These are phyloP conservation scores for Hanseniaspora hatyaiensis DNA, from an alignment of 805 yeast species.

Conservation along the genomic window DNA sequence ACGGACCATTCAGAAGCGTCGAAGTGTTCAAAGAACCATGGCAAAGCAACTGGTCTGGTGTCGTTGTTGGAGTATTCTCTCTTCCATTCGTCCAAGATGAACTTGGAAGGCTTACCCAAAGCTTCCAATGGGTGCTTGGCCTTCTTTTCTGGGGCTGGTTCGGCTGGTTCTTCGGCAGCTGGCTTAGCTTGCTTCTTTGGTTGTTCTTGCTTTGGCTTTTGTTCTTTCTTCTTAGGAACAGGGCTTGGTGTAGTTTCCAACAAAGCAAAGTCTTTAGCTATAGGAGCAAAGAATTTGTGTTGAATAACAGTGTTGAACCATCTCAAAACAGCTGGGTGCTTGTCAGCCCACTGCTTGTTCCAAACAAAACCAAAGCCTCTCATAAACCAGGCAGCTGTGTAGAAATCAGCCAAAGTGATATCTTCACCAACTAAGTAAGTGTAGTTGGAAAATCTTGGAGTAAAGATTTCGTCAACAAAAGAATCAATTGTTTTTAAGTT, in stretches of 20 bases:
- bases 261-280: conserved; percentile 43
- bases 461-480: conserved; percentile 35
- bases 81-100: conserved; percentile 78
- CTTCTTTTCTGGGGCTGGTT: too few species aligned
- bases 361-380: conserved; percentile 37
- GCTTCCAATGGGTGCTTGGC: conserved; percentile 82
- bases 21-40: conserved; percentile 94
- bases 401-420: conserved; percentile 33
- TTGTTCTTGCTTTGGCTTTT: conserved; percentile 34
- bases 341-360: conserved; percentile 53
- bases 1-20: conserved; percentile 85
- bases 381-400: conserved; percentile 20
- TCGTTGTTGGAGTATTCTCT: conserved; percentile 91
- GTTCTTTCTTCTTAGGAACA: conserved; percentile 64
- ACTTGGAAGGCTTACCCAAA: conserved; percentile 55
- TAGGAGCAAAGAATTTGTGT: conserved; percentile 38
- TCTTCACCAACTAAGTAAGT: conserved; percentile 69
- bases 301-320: conserved; percentile 54
- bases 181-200: conserved; percentile 33
- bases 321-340: conserved; percentile 54
- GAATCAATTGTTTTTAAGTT: conserved; percentile 27
- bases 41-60: conserved; percentile 81
- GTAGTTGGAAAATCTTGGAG: conserved; percentile 47
- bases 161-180: conserved; percentile 17
- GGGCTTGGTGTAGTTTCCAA: conserved; percentile 46